Conservation (phyloP, 768 basidiomycete genomes). For the Pholiota molesta region DNA sequence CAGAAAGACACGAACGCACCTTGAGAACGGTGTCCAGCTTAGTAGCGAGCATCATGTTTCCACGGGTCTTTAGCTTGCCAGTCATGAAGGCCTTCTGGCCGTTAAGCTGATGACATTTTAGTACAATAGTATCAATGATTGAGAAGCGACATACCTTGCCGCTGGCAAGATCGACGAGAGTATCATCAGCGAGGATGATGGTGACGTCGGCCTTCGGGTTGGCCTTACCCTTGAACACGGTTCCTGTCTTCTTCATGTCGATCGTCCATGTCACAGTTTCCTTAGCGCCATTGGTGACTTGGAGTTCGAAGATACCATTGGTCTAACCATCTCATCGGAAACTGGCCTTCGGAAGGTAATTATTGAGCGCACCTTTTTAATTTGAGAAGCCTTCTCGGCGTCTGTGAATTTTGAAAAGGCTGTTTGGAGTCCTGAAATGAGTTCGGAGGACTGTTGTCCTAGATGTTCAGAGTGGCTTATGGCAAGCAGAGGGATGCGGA, state of each 20-base stretch:
- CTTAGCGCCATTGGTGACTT: slow-evolving; percentile 72
- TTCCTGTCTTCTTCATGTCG: slow-evolving; percentile 86
- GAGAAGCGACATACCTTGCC: slow-evolving; percentile 58
- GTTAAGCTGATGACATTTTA: slow-evolving; percentile 53
- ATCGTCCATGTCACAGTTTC: slow-evolving; percentile 86
- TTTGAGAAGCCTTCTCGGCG: slow-evolving; percentile 63
- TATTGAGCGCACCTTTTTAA: slow-evolving; percentile 64
- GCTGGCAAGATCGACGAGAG: slow-evolving; percentile 67
- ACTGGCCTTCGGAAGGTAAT: background rate
- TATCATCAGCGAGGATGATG: slow-evolving; percentile 77
- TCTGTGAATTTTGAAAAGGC: slow-evolving; percentile 59
- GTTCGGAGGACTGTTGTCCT: slow-evolving; percentile 62
- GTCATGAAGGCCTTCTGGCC: slow-evolving; percentile 98
- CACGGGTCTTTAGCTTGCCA: slow-evolving; percentile 89
- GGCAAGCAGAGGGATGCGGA: background rate
- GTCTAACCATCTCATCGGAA: slow-evolving; percentile 50
- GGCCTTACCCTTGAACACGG: slow-evolving; percentile 73
- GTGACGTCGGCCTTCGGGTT: slow-evolving; percentile 83
- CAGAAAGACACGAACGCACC: slow-evolving; percentile 41
- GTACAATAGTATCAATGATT: background rate
- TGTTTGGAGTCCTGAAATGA: slow-evolving; percentile 54
- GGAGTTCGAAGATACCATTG: slow-evolving; percentile 87
- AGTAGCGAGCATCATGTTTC: slow-evolving; percentile 93
- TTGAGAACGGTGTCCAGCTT: slow-evolving; percentile 86
- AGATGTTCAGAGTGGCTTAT: background rate